Percentiles rank a stretch among this genome's conserved stretches.
Conservation (phyloP, 208 protist species). For the Trypanosoma grayi region DNA sequence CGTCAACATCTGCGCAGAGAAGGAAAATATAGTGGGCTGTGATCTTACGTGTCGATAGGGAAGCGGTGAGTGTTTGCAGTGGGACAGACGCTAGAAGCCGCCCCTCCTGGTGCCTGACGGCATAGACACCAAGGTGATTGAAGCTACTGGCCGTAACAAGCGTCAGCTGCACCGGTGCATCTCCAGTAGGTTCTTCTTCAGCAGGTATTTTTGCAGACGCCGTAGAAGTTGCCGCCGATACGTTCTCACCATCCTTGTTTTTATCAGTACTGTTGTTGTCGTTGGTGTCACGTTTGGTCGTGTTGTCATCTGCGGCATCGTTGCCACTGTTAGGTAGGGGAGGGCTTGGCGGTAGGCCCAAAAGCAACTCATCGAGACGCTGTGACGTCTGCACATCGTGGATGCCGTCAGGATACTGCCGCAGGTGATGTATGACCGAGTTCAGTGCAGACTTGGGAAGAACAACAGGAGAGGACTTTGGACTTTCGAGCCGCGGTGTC, state of each 20-base stretch:
- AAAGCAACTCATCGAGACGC: slow-evolving; percentile 40
- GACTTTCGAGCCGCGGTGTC: slow-evolving; percentile 3
- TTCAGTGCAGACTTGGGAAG: slow-evolving; percentile 19
- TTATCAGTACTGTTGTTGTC: not conserved
- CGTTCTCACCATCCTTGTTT: not conserved
- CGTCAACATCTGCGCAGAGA: slow-evolving; percentile 38
- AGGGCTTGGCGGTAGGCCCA: slow-evolving; percentile 24
- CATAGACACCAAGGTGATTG: slow-evolving; percentile 76
- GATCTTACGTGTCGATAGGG: slow-evolving; percentile 65
- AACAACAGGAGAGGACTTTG: slow-evolving; percentile 13
- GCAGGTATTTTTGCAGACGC: too few species aligned
- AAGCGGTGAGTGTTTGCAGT: slow-evolving; percentile 62
- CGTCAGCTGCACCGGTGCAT: slow-evolving; percentile 61
- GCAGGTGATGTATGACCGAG: slow-evolving; percentile 37
- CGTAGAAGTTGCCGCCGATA: too few species aligned
- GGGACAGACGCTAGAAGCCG: slow-evolving; percentile 49
- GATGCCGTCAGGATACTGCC: slow-evolving; percentile 67
- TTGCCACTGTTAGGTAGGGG: not conserved
- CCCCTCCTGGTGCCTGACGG: slow-evolving; percentile 68
- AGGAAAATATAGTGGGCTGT: slow-evolving; percentile 72
- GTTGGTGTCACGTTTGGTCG: not conserved
- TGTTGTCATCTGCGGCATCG: not conserved
- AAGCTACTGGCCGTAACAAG: slow-evolving; percentile 71
- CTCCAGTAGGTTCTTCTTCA: slow-evolving; percentile 15
- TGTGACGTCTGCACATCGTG: slow-evolving; percentile 56